Base-by-base conservation (phyloP, 305 asterid genomes). In the Solanum hybrid region DNA sequence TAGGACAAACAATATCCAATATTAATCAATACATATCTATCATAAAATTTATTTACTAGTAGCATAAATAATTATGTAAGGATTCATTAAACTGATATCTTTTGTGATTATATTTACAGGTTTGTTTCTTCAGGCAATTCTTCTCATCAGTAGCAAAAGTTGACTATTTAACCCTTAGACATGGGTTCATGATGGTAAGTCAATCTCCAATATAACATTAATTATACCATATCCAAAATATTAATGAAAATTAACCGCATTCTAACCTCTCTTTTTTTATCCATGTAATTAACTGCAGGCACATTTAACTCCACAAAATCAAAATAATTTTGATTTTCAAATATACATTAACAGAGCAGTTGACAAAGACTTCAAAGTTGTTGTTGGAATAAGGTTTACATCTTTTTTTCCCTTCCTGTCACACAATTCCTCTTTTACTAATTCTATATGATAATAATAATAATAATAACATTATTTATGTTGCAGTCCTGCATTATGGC, bases 121-220 rank as follows among this genome's bases (percentile, higher is more conserved):
- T 92, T 34, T 95, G 98, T 90, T 97, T 97, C 94, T 94, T 95
- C 93, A 92, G 99, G 86, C 99, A 97, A 89, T 95, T 97, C 88
- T 7, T 93, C 28, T 86, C 86, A 28, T 95, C 99, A n/a, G 96
- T 97, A 7, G 91, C 95, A 34, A 96, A 94, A 92, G 97, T 95
- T 67, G 99, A 97, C 89, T 96, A 97, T 89, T 37, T 94, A 71
- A 94, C 98, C 75, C 98, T 97, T 3, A 92, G 98, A 78, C 98
- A 97, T 92, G 99, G 98, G 10, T 97, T 97, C 89, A 91, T 97
- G 84, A 94, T 93, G 14, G 98, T 94, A 93, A 6, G 37, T 75
- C 33, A 67, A 9, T 67, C 26, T 34, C 14, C 16, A 83, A 82
- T 42, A 26, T 5, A 39, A 39, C 29, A 14, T 24, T 8, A 39